Evolutionary conservation across 208 protist species (phyloP).

Genomic region (Phytomonas sp.): DNA sequence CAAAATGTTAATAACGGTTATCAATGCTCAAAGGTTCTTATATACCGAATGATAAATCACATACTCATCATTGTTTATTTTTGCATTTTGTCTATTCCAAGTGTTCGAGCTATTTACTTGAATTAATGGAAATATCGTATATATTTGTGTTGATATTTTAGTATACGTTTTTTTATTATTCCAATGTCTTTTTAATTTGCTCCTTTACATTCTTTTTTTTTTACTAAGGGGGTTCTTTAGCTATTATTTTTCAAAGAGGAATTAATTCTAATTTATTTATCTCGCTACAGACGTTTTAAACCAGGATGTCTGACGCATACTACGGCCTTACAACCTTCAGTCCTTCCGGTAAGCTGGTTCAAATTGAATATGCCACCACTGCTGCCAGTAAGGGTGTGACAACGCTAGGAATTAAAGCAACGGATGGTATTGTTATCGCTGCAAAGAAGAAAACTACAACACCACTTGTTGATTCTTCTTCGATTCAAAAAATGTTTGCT

Average conservation of each 20-base stretch:
- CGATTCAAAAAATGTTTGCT: conserved; percentile 93
- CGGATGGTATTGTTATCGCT: conserved; percentile 98
- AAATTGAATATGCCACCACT: conserved; percentile 99
- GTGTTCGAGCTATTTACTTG: background rate
- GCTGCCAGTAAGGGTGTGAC: conserved; percentile 93
- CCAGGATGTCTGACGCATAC: conserved; percentile 86
- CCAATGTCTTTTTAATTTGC: background rate
- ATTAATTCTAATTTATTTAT: conserved; percentile 2
- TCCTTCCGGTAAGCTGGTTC: conserved; percentile 99
- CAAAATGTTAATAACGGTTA: background rate
- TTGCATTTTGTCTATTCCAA: conserved; percentile 6
- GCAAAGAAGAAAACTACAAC: conserved; percentile 98
- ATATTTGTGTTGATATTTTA: background rate
- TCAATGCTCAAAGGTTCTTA: background rate
- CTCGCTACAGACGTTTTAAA: background rate
- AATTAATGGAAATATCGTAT: background rate
- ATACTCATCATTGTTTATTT: conserved; percentile 13
- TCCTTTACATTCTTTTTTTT: background rate
- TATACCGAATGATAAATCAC: background rate
- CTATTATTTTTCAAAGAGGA: background rate
- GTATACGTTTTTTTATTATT: conserved; percentile 18
- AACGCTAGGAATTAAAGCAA: conserved; percentile 90
- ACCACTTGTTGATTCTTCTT: conserved; percentile 91
- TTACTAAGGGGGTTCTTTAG: background rate
- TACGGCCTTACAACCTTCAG: conserved; percentile 99